These are phyloP conservation scores for Cetraspora pellucida DNA, from an alignment of 192 early-diverging fungal genomes.

Conservation along the genomic window DNA sequence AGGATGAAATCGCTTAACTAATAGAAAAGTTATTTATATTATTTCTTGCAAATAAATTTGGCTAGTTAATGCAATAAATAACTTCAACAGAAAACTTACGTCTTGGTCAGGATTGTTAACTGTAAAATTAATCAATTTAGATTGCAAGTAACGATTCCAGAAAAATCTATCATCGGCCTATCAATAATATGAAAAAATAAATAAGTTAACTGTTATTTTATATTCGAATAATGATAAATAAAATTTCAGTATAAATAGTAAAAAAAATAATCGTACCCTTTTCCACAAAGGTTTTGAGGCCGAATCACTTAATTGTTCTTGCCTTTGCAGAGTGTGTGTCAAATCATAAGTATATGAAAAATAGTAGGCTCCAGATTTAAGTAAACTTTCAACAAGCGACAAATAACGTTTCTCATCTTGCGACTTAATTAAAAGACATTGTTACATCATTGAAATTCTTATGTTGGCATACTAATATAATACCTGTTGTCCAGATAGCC, in stretches of 20 bases:
- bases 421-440: slow-evolving; percentile 33
- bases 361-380: slow-evolving; percentile 58
- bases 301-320: slow-evolving; percentile 49
- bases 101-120: slow-evolving; percentile 46
- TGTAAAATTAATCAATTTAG: slow-evolving; percentile 68
- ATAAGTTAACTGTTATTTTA: neutral
- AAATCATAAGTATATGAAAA: slow-evolving; percentile 89
- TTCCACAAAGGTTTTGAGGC: slow-evolving; percentile 52
- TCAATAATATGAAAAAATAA: slow-evolving; percentile 13
- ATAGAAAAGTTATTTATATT: neutral
- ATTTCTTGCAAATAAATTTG: neutral
- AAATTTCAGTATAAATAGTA: neutral
- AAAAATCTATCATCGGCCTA: slow-evolving; percentile 93
- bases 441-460: too few species aligned
- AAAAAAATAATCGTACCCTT: slow-evolving; percentile 39
- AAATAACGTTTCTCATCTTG: slow-evolving; percentile 53
- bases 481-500: slow-evolving; percentile 52
- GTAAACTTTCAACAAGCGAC: slow-evolving; percentile 50
- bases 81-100: slow-evolving; percentile 27
- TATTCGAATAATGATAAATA: neutral
- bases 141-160: slow-evolving; percentile 80
- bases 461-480: too few species aligned
- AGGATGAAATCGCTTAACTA: slow-evolving; percentile 81
- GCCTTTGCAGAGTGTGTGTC: slow-evolving; percentile 82
- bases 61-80: neutral